Evolutionary conservation across 495 filamentous ascomycete species (phyloP), one percentile per base, ranked within the genome.

Genomic region (Cetradonia linearis): DNA sequence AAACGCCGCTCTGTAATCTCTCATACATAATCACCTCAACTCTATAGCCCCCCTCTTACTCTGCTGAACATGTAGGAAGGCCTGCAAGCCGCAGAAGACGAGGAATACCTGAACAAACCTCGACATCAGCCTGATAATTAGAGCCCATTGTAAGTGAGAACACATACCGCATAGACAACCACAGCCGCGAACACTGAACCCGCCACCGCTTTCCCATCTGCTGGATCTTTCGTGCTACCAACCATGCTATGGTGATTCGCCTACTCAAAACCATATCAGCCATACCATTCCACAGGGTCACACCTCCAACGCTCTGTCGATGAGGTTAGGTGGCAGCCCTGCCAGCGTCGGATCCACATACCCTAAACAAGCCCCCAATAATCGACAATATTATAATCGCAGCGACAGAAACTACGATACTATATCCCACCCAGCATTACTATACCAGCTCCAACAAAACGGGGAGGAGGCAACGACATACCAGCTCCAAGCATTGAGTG

Each of bases 401-500:
- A 70, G 92, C 92, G 67, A 84, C 68, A 58, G 90, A 95, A 69
- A 96, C 86, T 67, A 95, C 83, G 65, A 91, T 83, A 77, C 91
- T 95, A 60, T 68, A 38, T 33, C 14, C 37, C 36, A 27, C 4
- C 9, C 16, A 8, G 11, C 18, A 36, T 62, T 46, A 64, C 33
- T 56, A 18, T 44, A 42, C 42, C 10, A 2, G 16, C n/a, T 4
- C 9, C 8, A 11, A 20, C 25, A 25, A 20, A 23, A 36, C 55
- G 42, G 25, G 57, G 55, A 34, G 59, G 54, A 31, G 52, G 53
- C 42, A 40, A 52, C 48, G 56, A 54, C 71, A 61, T 77, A 95
- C 90, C 91, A 95, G 74, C 85, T 88, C 89, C 90, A 96, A 70
- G 91, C 91, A 76, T 94, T 91, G 78, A 93, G 76, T 59, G 87